A percentile compares a stretch with the other conserved stretches of the same genome.
These are phyloP conservation scores for Aspergillus sp. DNA, from an alignment of 2,329 filamentous ascomycete genomes.

Conservation along the genomic window DNA sequence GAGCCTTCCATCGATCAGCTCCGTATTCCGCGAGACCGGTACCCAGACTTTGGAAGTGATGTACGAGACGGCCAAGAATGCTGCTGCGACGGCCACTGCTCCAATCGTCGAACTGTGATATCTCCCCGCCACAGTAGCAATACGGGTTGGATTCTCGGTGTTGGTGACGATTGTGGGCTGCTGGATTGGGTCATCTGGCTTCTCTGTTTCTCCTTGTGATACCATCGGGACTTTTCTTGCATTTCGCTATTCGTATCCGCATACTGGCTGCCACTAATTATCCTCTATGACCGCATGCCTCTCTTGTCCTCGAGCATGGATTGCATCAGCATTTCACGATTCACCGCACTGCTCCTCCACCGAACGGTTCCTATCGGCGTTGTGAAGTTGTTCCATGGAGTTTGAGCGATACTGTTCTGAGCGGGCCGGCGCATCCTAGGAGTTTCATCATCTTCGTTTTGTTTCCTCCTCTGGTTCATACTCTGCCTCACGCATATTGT, in stretches of 20 bases:
- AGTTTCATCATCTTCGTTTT: conserved; percentile 24
- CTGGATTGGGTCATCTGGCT: background rate
- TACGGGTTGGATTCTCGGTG: background rate
- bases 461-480: background rate
- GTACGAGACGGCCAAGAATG: conserved; percentile 51
- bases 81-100: conserved; percentile 39
- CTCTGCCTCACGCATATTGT: conserved; percentile 1
- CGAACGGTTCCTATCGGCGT: conserved; percentile 9
- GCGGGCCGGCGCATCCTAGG: conserved; percentile 30
- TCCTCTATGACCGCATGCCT: conserved; percentile 4
- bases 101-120: conserved; percentile 37
- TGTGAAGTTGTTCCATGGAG: conserved; percentile 17
- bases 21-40: conserved; percentile 34
- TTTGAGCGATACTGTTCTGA: conserved; percentile 17
- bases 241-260: background rate
- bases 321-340: conserved; percentile 10
- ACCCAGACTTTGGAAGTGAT: conserved; percentile 48
- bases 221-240: background rate
- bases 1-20: conserved; percentile 35
- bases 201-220: background rate
- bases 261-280: background rate
- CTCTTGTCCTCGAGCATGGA: conserved; percentile 5
- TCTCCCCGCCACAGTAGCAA: background rate
- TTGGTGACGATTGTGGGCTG: background rate
- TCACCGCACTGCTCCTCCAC: background rate